A percentile compares a stretch with the other conserved stretches of the same genome.
Evolutionary conservation across 441 rosid genomes (phyloP).

Genomic region (Dalechampia spathulata): DNA sequence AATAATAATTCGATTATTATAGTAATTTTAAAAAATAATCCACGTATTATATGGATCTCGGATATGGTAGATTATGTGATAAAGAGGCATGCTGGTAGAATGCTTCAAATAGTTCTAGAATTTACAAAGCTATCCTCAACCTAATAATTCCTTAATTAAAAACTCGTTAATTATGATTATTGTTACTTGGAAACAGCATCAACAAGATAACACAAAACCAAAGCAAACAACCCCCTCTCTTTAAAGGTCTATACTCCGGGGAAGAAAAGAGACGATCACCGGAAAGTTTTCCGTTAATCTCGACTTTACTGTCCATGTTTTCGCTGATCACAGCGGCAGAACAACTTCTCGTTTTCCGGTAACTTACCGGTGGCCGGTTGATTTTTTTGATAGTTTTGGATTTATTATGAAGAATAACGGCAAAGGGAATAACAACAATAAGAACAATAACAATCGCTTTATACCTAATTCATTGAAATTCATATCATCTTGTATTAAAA

Average conservation of each 20-base stretch:
- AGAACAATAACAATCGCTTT: constrained; percentile 41
- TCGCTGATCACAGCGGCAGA: too few species aligned
- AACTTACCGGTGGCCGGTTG: constrained; percentile 49
- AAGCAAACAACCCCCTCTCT: constrained; percentile 29
- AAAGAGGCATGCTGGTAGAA: too few species aligned
- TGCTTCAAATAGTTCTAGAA: too few species aligned
- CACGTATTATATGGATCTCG: too few species aligned
- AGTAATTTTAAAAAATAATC: too few species aligned
- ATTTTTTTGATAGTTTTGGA: neutral
- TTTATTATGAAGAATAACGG: constrained; percentile 66
- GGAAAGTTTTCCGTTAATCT: constrained; percentile 18
- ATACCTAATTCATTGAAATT: constrained; percentile 74
- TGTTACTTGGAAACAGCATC: too few species aligned
- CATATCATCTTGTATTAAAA: constrained; percentile 73
- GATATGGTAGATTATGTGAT: too few species aligned
- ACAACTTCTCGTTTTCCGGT: constrained; percentile 44
- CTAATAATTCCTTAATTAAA: too few species aligned
- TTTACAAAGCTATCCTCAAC: too few species aligned
- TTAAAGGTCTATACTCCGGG: constrained; percentile 36
- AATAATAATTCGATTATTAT: too few species aligned
- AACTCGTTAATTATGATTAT: too few species aligned
- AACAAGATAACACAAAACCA: constrained; percentile 17
- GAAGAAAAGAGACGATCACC: constrained; percentile 20
- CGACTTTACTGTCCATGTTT: neutral
- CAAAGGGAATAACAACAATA: constrained; percentile 14